Conservation (phyloP, 805 yeast species). For the Tetrapisispora nanseiensis region DNA sequence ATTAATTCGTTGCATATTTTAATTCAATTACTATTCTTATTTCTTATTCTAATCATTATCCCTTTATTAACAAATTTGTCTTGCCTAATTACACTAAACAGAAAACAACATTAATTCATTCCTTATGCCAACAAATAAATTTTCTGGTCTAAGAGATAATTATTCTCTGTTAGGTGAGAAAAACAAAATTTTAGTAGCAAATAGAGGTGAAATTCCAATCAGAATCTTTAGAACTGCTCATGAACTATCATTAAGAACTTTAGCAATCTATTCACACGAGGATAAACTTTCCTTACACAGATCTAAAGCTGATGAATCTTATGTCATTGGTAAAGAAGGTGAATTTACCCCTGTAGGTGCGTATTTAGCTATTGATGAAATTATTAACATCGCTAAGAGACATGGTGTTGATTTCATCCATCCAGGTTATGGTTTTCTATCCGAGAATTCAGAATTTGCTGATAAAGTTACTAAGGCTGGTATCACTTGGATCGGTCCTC, state of each 20-base stretch:
- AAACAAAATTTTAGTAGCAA: constrained; percentile 64
- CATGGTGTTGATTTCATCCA: constrained; percentile 80
- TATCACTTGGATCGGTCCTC: constrained; percentile 94
- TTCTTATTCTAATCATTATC: too few relatives aligned
- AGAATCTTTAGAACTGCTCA: constrained; percentile 95
- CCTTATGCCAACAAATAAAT: constrained; percentile 6
- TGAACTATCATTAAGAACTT: constrained; percentile 93
- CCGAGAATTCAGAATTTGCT: constrained; percentile 91
- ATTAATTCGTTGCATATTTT: too few relatives aligned
- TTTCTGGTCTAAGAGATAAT: constrained; percentile 27
- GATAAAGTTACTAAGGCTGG: constrained; percentile 83
- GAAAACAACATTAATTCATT: neutral
- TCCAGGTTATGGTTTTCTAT: constrained; percentile 86
- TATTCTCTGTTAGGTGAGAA: constrained; percentile 31
- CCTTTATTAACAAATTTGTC: too few relatives aligned
- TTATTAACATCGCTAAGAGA: constrained; percentile 70
- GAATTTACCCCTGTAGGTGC: constrained; percentile 94
- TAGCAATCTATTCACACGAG: constrained; percentile 93
- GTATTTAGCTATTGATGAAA: constrained; percentile 90
- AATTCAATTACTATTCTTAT: too few relatives aligned
- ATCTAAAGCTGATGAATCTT: constrained; percentile 88
- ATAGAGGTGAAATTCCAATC: constrained; percentile 79
- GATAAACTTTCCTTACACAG: constrained; percentile 92
- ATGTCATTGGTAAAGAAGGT: constrained; percentile 82
- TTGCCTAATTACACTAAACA: too few relatives aligned